Evolutionary conservation across 2,329 filamentous ascomycete genomes (phyloP).

Genomic region (Hortaea werneckii): DNA sequence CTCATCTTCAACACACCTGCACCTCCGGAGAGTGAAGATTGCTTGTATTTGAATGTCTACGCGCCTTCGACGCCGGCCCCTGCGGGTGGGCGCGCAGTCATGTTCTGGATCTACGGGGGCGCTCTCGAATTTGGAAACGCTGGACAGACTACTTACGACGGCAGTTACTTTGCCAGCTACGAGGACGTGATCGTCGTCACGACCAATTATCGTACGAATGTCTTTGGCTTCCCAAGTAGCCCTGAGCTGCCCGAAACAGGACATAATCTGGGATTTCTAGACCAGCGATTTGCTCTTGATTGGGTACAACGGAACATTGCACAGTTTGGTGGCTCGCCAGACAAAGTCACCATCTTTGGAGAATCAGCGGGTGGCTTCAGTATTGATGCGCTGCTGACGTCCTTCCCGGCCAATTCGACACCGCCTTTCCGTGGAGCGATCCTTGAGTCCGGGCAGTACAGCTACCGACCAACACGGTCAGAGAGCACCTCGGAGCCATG

Average conservation of each 20-base stretch:
- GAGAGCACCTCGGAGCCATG: constrained; percentile 11
- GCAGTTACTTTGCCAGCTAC: constrained; percentile 23
- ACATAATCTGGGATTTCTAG: constrained; percentile 28
- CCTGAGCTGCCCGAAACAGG: constrained; percentile 24
- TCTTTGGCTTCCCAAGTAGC: constrained; percentile 33
- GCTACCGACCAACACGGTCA: constrained; percentile 13
- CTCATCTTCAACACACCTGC: constrained; percentile 23
- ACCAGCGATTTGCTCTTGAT: constrained; percentile 27
- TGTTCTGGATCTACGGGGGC: constrained; percentile 29
- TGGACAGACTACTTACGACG: constrained; percentile 21
- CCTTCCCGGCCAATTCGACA: constrained; percentile 12
- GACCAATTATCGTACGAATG: constrained; percentile 27
- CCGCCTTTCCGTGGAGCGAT: constrained; percentile 28
- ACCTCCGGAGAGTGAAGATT: constrained; percentile 27
- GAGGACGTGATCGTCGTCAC: constrained; percentile 28
- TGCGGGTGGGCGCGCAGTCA: constrained; percentile 18
- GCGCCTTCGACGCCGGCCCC: constrained; percentile 20
- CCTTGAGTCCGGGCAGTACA: constrained; percentile 22
- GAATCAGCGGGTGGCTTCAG: constrained; percentile 24
- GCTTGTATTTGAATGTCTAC: constrained; percentile 25
- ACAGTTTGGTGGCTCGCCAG: constrained; percentile 27
- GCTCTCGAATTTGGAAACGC: constrained; percentile 22
- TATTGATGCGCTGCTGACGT: constrained; percentile 25
- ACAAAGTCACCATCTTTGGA: constrained; percentile 29
- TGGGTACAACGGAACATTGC: constrained; percentile 30